Evolutionary conservation across 306 rosid species (phyloP).

Genomic region (Lablab purpureus): DNA sequence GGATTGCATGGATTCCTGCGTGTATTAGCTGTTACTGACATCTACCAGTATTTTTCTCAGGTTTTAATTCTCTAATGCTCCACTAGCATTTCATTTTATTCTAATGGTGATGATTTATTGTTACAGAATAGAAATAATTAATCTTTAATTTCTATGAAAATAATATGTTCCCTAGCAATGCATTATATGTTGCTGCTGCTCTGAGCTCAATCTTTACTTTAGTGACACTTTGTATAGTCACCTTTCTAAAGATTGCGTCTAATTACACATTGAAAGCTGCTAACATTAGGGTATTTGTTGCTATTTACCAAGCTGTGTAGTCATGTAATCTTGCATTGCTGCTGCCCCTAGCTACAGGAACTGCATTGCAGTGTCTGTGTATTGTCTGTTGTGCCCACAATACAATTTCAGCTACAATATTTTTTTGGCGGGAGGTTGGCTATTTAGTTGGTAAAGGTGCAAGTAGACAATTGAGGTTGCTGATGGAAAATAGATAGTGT

Average conservation of each 20-base stretch:
- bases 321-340: background rate
- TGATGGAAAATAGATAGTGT: background rate
- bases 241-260: background rate
- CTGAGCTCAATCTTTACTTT: constrained; percentile 13
- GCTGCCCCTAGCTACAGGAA: background rate
- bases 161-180: constrained; percentile 23
- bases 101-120: constrained; percentile 20
- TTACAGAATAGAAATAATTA: background rate
- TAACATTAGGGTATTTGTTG: background rate
- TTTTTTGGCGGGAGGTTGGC: background rate
- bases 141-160: constrained; percentile 17
- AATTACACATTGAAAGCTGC: background rate
- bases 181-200: constrained; percentile 9
- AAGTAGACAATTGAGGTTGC: constrained; percentile 17
- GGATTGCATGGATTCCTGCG: constrained; percentile 93
- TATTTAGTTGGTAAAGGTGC: background rate
- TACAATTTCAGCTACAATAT: background rate
- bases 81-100: constrained; percentile 26
- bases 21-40: constrained; percentile 77
- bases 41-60: constrained; percentile 86
- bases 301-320: background rate
- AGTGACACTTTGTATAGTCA: constrained; percentile 15
- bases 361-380: background rate
- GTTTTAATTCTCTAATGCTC: constrained; percentile 52
- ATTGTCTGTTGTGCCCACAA: background rate